phyloP scores from a whole-genome alignment of 2,329 filamentous ascomycete genomes.

The Teratosphaeria destructans region DNA sequence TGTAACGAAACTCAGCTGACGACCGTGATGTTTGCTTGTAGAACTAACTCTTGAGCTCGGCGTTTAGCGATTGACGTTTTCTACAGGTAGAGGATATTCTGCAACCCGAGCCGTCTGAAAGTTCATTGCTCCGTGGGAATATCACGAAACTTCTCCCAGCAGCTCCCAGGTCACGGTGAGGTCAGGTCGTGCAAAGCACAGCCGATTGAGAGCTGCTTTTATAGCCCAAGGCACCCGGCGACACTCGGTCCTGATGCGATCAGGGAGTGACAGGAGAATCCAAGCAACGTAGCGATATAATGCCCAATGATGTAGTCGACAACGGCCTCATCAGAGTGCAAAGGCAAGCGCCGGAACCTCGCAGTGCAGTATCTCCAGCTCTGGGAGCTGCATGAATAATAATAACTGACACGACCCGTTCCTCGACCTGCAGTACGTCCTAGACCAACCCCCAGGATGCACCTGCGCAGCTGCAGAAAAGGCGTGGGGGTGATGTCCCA shows the following conservation, averaged over 20 bases:
- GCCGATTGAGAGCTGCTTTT: not conserved
- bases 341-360: not conserved
- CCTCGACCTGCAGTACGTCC: not conserved
- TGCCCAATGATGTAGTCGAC: constrained; percentile 1
- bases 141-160: not conserved
- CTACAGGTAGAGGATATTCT: constrained; percentile 19
- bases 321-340: not conserved
- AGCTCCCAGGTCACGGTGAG: not conserved
- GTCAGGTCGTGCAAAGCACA: not conserved
- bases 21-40: not conserved
- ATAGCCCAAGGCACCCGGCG: not conserved
- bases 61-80: constrained; percentile 20
- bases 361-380: not conserved
- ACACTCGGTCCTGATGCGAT: not conserved
- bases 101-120: constrained; percentile 16
- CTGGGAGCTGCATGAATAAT: not conserved
- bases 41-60: not conserved
- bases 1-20: constrained; percentile 1
- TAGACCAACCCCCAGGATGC: not conserved
- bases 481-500: constrained; percentile 6
- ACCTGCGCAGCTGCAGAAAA: not conserved
- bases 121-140: constrained; percentile 25
- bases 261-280: not conserved
- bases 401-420: not conserved
- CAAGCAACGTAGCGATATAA: not conserved